These are phyloP conservation scores for Biscutella laevigata DNA, from an alignment of 441 rosid genomes.

Conservation along the genomic window DNA sequence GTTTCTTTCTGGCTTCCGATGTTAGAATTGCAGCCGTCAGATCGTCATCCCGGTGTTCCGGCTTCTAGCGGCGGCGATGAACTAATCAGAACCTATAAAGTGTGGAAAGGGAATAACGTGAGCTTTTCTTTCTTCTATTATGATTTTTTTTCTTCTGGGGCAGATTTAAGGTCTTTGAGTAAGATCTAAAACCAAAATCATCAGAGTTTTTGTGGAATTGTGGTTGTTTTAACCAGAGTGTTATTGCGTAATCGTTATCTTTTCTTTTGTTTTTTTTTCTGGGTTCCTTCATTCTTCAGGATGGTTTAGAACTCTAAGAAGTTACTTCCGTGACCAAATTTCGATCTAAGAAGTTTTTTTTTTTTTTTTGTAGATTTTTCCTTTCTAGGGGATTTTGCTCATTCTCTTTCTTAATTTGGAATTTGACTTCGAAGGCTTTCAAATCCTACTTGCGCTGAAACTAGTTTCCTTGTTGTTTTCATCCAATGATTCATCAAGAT, in stretches of 20 bases:
- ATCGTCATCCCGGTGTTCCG: conserved; percentile 35
- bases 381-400: neutral
- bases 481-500: neutral
- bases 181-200: conserved; percentile 23
- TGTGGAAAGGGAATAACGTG: conserved; percentile 88
- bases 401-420: neutral
- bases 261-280: neutral
- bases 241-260: neutral
- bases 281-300: conserved; percentile 1
- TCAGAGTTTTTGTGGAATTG: neutral
- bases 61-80: conserved; percentile 28
- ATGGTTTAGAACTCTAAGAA: neutral
- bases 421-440: conserved; percentile 4
- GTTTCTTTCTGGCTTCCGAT: conserved; percentile 19
- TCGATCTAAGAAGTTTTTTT: conserved; percentile 3
- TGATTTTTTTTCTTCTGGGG: neutral
- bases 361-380: neutral
- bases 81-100: conserved; percentile 50
- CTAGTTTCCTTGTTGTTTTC: neutral
- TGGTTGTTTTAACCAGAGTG: neutral
- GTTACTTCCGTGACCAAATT: conserved; percentile 18
- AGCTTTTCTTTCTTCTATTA: conserved; percentile 20
- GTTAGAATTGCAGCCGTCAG: conserved; percentile 52
- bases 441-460: neutral
- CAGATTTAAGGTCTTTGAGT: conserved; percentile 11